phyloP scores from a whole-genome alignment of 495 filamentous ascomycete species.

The Thermothielavioides terrestris region DNA sequence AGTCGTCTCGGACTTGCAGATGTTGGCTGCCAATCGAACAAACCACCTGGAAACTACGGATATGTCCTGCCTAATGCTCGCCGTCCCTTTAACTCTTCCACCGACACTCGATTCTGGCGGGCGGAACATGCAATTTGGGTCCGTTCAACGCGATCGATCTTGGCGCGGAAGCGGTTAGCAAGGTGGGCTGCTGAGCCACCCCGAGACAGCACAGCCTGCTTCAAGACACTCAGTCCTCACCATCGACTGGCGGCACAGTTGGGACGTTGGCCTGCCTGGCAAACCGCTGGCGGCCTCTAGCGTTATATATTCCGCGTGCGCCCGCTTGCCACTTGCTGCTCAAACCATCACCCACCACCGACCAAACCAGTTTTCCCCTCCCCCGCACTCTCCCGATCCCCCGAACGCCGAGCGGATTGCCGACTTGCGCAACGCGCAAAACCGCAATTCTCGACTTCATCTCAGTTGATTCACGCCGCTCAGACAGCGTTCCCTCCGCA shows the following conservation, averaged over 20 bases:
- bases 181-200: conserved; percentile 2
- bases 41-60: too few relatives aligned
- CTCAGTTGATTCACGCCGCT: neutral
- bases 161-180: neutral
- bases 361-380: neutral
- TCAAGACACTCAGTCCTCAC: neutral
- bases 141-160: neutral
- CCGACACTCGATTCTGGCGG: too few relatives aligned
- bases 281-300: neutral
- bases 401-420: neutral
- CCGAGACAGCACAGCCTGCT: conserved; percentile 6
- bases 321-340: neutral
- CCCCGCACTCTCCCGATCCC: neutral
- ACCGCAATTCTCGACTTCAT: too few relatives aligned
- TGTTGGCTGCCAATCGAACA: too few relatives aligned
- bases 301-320: neutral
- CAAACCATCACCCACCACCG: neutral
- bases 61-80: too few relatives aligned
- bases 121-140: too few relatives aligned
- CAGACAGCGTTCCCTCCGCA: neutral
- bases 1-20: too few relatives aligned
- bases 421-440: too few relatives aligned
- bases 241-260: neutral
- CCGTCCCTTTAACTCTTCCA: too few relatives aligned
- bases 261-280: neutral